Evolutionary conservation across 371 early-diverging fungal species (phyloP).

Genomic region (Saksenaea vasiformis): DNA sequence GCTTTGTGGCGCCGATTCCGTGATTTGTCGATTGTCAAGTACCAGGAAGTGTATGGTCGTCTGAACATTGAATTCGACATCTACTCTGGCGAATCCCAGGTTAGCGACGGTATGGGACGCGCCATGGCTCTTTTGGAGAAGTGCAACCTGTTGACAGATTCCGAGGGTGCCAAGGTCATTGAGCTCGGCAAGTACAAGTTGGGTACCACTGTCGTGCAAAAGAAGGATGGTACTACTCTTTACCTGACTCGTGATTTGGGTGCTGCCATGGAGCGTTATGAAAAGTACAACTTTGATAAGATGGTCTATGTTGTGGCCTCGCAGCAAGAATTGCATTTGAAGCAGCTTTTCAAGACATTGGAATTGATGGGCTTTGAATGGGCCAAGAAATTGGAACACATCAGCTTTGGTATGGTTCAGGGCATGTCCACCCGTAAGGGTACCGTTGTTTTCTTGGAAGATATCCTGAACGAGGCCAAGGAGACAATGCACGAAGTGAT

Average conservation of each 20-base stretch:
- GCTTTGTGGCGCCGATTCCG: conserved; percentile 93
- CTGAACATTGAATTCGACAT: conserved; percentile 96
- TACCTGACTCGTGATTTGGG: conserved; percentile 99
- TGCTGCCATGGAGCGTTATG: conserved; percentile 94
- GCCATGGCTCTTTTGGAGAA: conserved; percentile 79
- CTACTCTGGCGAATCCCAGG: conserved; percentile 99
- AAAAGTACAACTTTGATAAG: conserved; percentile 90
- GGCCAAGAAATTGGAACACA: conserved; percentile 84
- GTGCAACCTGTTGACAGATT: conserved; percentile 71
- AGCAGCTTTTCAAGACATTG: conserved; percentile 95
- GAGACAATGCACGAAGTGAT: conserved; percentile 95
- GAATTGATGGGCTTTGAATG: conserved; percentile 83
- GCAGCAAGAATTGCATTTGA: conserved; percentile 96
- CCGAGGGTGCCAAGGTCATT: conserved; percentile 88
- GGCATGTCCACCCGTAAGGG: conserved; percentile 99
- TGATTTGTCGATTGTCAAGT: conserved; percentile 93
- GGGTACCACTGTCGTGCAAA: conserved; percentile 87
- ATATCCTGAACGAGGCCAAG: conserved; percentile 92
- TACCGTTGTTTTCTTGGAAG: conserved; percentile 97
- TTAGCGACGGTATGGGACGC: conserved; percentile 75
- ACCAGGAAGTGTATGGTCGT: conserved; percentile 92
- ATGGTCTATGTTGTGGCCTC: conserved; percentile 96
- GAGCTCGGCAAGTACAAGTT: conserved; percentile 86
- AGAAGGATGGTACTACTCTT: conserved; percentile 96
- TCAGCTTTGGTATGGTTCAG: conserved; percentile 97